Evolutionary conservation across 345 rosid species (phyloP).

Genomic region (Corchorus olitorius): DNA sequence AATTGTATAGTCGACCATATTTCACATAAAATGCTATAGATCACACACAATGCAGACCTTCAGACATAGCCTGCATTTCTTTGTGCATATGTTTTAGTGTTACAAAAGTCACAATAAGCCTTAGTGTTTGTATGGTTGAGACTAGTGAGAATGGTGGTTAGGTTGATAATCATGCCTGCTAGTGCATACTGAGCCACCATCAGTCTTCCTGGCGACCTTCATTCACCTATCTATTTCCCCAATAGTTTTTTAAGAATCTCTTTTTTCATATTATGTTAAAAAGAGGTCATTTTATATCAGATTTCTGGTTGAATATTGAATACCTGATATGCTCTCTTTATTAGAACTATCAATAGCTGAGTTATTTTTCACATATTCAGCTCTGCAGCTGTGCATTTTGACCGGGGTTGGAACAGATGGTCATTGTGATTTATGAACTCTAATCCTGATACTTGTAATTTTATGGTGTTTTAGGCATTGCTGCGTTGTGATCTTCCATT

Average conservation of each 20-base stretch:
- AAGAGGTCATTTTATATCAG: neutral
- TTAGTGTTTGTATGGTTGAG: neutral
- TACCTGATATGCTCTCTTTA: neutral
- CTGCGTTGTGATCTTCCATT: slow-evolving; percentile 83
- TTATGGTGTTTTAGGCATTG: slow-evolving; percentile 56
- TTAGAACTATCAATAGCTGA: neutral
- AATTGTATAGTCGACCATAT: neutral
- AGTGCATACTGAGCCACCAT: too few species aligned
- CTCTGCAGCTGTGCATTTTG: neutral
- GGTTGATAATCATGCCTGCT: neutral
- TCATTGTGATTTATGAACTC: neutral
- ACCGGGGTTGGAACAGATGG: neutral
- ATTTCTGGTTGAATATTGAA: neutral
- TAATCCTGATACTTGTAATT: neutral
- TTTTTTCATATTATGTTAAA: neutral
- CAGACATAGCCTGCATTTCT: neutral
- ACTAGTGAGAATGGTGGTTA: too few species aligned
- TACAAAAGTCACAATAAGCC: neutral
- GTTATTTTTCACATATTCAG: neutral
- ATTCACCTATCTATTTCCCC: too few species aligned
- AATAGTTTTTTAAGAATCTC: too few species aligned
- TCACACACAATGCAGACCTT: neutral
- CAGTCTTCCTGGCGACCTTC: too few species aligned
- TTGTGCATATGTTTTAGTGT: neutral
- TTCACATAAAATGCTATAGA: neutral